A percentile compares a stretch with the other conserved stretches of the same genome.
These are phyloP conservation scores for Violaceomyces palustris DNA, from an alignment of 1,284 basidiomycete species.

Conservation along the genomic window DNA sequence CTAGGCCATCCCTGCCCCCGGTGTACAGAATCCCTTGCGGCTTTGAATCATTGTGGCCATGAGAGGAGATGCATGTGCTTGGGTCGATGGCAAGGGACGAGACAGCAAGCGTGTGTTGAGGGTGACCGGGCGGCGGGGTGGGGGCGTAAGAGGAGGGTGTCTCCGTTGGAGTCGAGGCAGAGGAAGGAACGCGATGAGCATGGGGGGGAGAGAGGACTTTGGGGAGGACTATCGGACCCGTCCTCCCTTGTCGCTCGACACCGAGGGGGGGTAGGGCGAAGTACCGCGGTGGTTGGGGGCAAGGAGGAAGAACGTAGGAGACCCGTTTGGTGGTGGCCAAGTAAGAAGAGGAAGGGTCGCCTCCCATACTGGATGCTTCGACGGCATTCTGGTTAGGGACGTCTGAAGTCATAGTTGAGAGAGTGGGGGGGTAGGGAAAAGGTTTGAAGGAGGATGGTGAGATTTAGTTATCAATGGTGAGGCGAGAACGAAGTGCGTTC, in stretches of 20 bases:
- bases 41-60: conserved; percentile 1
- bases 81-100: conserved; percentile 45
- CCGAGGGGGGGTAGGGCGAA: conserved; percentile 29
- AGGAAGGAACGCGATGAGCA: conserved; percentile 1
- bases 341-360: not conserved
- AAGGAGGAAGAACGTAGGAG: conserved; percentile 35
- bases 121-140: conserved; percentile 14
- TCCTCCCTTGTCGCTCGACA: conserved; percentile 12
- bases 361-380: not conserved
- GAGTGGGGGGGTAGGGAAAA: too few species aligned
- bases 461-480: not conserved
- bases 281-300: conserved; percentile 16
- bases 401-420: too few species aligned
- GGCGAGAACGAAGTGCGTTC: not conserved
- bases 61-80: conserved; percentile 23
- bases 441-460: not conserved
- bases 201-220: not conserved
- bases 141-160: conserved; percentile 2
- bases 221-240: conserved; percentile 18
- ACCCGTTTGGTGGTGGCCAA: conserved; percentile 24
- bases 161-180: conserved; percentile 3
- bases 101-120: conserved; percentile 44
- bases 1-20: conserved; percentile 83
- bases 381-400: not conserved
- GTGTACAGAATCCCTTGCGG: conserved; percentile 91